Evolutionary conservation across 1,284 basidiomycete species (phyloP).

Genomic region (Wolfiporia cocos): DNA sequence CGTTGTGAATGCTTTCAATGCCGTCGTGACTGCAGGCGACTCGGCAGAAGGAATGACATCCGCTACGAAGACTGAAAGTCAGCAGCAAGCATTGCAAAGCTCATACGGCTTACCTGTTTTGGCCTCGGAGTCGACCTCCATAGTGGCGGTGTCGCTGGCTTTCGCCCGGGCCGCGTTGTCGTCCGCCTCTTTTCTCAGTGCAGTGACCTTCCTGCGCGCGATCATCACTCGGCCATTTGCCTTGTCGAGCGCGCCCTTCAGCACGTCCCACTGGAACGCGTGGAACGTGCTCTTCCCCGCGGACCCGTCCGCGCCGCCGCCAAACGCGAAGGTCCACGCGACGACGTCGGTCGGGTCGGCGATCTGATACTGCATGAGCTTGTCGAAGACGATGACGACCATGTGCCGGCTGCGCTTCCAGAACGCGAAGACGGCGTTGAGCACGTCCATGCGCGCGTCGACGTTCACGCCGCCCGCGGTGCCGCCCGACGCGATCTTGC

Average conservation of each 20-base stretch:
- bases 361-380: conserved; percentile 97
- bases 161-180: conserved; percentile 71
- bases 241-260: conserved; percentile 81
- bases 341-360: conserved; percentile 93
- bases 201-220: conserved; percentile 66
- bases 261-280: conserved; percentile 76
- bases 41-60: conserved; percentile 49
- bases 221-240: conserved; percentile 81
- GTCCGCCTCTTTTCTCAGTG: conserved; percentile 81
- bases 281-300: conserved; percentile 37
- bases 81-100: background rate
- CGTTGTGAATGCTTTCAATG: conserved; percentile 66
- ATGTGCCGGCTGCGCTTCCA: conserved; percentile 83
- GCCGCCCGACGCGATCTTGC: conserved; percentile 53
- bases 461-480: conserved; percentile 37
- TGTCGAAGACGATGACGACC: conserved; percentile 91
- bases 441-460: conserved; percentile 66
- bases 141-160: conserved; percentile 45
- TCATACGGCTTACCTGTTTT: conserved; percentile 37
- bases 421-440: conserved; percentile 66
- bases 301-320: conserved; percentile 23
- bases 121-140: conserved; percentile 71
- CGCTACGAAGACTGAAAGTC: conserved; percentile 13
- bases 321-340: conserved; percentile 72
- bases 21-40: conserved; percentile 60